Conservation (phyloP, 768 basidiomycete species). For the Leccinum subtestaceum region DNA sequence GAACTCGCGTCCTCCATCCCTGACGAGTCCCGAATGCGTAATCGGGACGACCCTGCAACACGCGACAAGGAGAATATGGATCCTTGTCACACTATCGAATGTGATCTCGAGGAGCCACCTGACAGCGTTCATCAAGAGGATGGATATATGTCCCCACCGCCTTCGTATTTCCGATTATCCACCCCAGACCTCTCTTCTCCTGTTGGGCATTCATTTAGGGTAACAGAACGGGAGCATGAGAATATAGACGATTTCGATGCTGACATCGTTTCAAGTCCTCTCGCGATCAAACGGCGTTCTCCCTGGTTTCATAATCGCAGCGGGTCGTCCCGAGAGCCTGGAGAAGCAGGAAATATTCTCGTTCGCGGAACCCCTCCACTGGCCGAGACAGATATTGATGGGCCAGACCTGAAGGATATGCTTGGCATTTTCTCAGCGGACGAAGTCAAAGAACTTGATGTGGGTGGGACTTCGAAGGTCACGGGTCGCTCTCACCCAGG, state of each 20-base stretch:
- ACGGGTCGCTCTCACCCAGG: slow-evolving; percentile 33
- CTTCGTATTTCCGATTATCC: slow-evolving; percentile 45
- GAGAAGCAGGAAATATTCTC: slow-evolving; percentile 19
- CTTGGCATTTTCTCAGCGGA: slow-evolving; percentile 43
- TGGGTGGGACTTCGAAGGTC: slow-evolving; percentile 24
- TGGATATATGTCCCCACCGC: slow-evolving; percentile 75
- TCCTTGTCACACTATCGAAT: slow-evolving; percentile 38
- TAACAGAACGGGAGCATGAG: slow-evolving; percentile 8
- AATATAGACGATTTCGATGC: slow-evolving; percentile 45
- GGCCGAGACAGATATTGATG: slow-evolving; percentile 18
- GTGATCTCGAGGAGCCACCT: slow-evolving; percentile 37
- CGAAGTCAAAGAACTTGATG: slow-evolving; percentile 41
- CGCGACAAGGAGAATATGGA: slow-evolving; percentile 39
- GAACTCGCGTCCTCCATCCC: slow-evolving; percentile 3
- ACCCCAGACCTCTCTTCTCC: slow-evolving; percentile 71
- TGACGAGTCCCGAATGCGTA: slow-evolving; percentile 12
- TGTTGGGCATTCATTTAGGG: slow-evolving; percentile 31
- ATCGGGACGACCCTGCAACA: slow-evolving; percentile 46
- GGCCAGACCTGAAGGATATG: slow-evolving; percentile 45
- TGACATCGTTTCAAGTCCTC: slow-evolving; percentile 41
- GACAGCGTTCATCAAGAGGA: slow-evolving; percentile 69
- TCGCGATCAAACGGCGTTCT: slow-evolving; percentile 21
- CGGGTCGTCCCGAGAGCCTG: not conserved
- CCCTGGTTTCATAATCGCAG: slow-evolving; percentile 6
- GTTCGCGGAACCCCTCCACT: slow-evolving; percentile 31